Evolutionary conservation across 2,329 filamentous ascomycete species (phyloP).

Genomic region (Pseudogymnoascus sp.): DNA sequence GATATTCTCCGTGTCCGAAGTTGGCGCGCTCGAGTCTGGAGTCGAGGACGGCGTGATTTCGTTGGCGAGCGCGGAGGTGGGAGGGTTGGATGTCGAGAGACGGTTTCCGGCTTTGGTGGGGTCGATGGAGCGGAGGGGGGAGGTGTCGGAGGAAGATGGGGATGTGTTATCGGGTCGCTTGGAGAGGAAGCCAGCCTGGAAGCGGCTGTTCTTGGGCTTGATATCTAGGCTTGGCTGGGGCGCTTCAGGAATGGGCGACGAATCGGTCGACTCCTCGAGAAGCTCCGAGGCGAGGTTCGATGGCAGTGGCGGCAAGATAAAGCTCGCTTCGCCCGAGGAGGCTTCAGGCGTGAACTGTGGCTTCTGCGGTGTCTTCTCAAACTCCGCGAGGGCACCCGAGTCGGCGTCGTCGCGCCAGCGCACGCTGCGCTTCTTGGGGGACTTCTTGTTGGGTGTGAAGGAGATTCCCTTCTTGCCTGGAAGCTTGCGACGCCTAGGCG

Average conservation of each 20-base stretch:
- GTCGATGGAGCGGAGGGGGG: conserved; percentile 48
- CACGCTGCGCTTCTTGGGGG: conserved; percentile 65
- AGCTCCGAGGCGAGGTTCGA: conserved; percentile 39
- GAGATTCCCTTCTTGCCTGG: conserved; percentile 64
- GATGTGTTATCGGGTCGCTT: conserved; percentile 56
- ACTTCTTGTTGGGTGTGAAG: conserved; percentile 77
- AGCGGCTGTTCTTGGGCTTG: conserved; percentile 64
- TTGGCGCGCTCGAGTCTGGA: not conserved
- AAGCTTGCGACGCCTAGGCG: conserved; percentile 70
- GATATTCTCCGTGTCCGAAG: conserved; percentile 27
- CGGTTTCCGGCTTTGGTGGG: conserved; percentile 42
- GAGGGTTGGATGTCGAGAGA: conserved; percentile 31
- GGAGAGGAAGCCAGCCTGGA: conserved; percentile 81
- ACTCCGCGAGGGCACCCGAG: conserved; percentile 79
- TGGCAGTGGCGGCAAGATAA: conserved; percentile 43
- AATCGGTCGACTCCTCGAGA: conserved; percentile 34
- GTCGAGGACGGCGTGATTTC: conserved; percentile 17
- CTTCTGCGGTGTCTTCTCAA: conserved; percentile 81
- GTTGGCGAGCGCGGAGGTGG: conserved; percentile 26
- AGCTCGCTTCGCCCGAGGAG: conserved; percentile 38
- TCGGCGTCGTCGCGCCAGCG: conserved; percentile 91
- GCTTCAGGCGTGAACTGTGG: conserved; percentile 50
- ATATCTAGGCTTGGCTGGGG: conserved; percentile 54
- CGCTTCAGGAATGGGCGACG: conserved; percentile 48
- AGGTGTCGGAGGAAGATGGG: conserved; percentile 47